Percentiles rank a stretch among this genome's conserved stretches.
Conservation (phyloP, 352 stramenopile species). For the Phytopythium aichiense region DNA sequence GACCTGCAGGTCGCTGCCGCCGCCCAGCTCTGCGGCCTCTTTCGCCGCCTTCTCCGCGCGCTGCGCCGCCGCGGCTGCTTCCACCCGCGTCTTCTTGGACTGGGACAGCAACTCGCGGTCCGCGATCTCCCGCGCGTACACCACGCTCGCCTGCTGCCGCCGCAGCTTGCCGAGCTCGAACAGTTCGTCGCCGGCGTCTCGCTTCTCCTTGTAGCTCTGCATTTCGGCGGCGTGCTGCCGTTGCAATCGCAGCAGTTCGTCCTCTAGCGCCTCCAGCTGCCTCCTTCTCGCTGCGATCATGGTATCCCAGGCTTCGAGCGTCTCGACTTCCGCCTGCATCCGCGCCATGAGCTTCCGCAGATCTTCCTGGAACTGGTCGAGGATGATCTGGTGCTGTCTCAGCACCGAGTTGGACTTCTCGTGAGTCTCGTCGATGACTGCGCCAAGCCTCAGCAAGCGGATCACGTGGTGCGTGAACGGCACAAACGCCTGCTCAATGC, state of each 20-base stretch:
- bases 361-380: conserved; percentile 56
- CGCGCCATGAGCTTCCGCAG: conserved; percentile 46
- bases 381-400: conserved; percentile 32
- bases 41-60: conserved; percentile 12
- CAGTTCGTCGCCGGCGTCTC: conserved; percentile 55
- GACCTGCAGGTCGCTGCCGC: conserved; percentile 36
- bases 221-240: conserved; percentile 59
- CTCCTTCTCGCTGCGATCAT: conserved; percentile 55
- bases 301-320: conserved; percentile 60
- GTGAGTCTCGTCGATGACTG: conserved; percentile 37
- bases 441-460: conserved; percentile 33
- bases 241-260: conserved; percentile 50
- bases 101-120: conserved; percentile 35
- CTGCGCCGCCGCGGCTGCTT: conserved; percentile 16
- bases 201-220: conserved; percentile 52
- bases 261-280: conserved; percentile 58
- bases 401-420: conserved; percentile 35
- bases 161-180: conserved; percentile 63
- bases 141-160: conserved; percentile 38
- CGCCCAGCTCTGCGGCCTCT: conserved; percentile 12
- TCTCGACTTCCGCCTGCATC: conserved; percentile 45
- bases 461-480: conserved; percentile 77
- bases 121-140: conserved; percentile 39
- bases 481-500: conserved; percentile 70
- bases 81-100: conserved; percentile 26